A percentile compares a stretch with the other conserved stretches of the same genome.
Evolutionary conservation across 2,329 filamentous ascomycete species (phyloP).

Genomic region (Fusarium pininemorale): DNA sequence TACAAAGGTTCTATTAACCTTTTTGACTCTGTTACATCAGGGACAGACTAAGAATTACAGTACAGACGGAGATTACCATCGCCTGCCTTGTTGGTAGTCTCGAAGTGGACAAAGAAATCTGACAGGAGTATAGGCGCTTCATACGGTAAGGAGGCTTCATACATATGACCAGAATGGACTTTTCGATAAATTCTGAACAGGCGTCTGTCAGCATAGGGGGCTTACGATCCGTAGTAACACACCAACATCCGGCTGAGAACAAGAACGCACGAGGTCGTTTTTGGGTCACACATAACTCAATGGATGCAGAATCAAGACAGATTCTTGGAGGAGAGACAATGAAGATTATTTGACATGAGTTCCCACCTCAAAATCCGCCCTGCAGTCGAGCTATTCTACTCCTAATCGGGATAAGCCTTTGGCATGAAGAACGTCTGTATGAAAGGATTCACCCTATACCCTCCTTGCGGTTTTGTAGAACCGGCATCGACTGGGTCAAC

Average conservation of each 20-base stretch:
- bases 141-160: background rate
- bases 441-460: background rate
- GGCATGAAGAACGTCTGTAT: background rate
- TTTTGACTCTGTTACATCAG: background rate
- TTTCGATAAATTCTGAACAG: background rate
- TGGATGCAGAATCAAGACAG: conserved; percentile 12
- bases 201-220: background rate
- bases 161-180: background rate
- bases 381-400: conserved; percentile 20
- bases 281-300: conserved; percentile 17
- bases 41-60: background rate
- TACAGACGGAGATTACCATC: background rate
- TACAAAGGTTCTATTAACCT: background rate
- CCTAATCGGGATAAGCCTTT: conserved; percentile 9
- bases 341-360: conserved; percentile 7
- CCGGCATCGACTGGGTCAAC: background rate
- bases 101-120: background rate
- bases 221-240: background rate
- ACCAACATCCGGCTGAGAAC: background rate
- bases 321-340: background rate
- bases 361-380: conserved; percentile 9
- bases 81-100: background rate
- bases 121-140: background rate
- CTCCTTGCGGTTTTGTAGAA: background rate
- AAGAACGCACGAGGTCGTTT: conserved; percentile 12